Conservation (phyloP, 371 early-diverging fungal genomes). For the Zopfochytrium polystomum region DNA sequence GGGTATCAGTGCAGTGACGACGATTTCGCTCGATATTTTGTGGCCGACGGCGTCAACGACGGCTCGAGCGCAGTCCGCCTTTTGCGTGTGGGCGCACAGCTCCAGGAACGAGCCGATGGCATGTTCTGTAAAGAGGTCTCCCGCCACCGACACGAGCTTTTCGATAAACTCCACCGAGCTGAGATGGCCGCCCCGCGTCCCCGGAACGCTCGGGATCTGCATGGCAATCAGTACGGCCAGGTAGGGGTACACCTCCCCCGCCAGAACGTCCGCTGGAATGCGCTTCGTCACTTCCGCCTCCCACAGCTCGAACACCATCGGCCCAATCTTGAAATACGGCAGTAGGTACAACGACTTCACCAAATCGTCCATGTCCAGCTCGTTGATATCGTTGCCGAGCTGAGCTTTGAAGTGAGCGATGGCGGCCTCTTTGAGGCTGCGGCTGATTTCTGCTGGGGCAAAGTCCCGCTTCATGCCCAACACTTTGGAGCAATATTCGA, state of each 20-base stretch:
- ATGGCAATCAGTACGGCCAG: conserved; percentile 26
- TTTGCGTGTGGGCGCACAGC: conserved; percentile 25
- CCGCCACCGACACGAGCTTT: conserved; percentile 3
- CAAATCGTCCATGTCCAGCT: conserved; percentile 6
- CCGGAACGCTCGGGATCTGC: conserved; percentile 22
- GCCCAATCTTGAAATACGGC: conserved; percentile 20
- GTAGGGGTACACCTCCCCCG: conserved; percentile 24
- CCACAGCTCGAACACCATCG: conserved; percentile 20
- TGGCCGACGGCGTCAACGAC: conserved; percentile 19
- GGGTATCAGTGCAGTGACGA: conserved; percentile 27
- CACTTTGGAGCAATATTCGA: too few relatives aligned
- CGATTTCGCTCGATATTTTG: conserved; percentile 27
- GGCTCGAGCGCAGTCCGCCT: conserved; percentile 28
- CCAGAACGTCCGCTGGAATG: conserved; percentile 15
- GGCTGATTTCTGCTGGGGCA: too few relatives aligned
- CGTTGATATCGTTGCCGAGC: conserved; percentile 9
- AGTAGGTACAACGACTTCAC: conserved; percentile 17
- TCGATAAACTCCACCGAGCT: conserved; percentile 18
- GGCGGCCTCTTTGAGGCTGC: too few relatives aligned
- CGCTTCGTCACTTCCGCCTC: conserved; percentile 10
- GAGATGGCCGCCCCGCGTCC: too few relatives aligned
- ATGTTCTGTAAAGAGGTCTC: conserved; percentile 6
- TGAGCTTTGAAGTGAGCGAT: conserved; percentile 12
- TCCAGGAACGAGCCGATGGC: conserved; percentile 33
- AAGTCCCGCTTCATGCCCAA: too few relatives aligned